Base-by-base conservation (phyloP, 805 yeast genomes). In the Spencermartinsiella europaea region DNA sequence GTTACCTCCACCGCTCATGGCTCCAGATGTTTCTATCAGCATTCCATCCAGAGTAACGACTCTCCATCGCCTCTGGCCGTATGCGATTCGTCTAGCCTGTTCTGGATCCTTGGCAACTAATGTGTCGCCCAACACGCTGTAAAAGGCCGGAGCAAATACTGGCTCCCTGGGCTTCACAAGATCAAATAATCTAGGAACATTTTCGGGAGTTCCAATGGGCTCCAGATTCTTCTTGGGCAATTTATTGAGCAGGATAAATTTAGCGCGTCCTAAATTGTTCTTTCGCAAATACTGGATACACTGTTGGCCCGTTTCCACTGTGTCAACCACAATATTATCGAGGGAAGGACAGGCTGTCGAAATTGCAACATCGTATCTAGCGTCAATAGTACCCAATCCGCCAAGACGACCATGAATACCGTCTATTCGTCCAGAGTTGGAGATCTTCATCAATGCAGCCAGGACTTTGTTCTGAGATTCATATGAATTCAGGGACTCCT, bases 1-100 rank as follows among this genome's bases (percentile, higher is more conserved):
- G 3, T 54, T 70, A 44, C 98, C 99, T 67, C 99, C 99, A 57
- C 99, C 99, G 40, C 95, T 80, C 82, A 95, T 81, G 1, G 97
- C 86, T 65, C 99, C 99, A 1, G 95, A 85, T 14, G 83, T 80
- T 58, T 90, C 97, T 47, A 93, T 91, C 19, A 93, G 70, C 56
- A 88, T 84, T 20, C 99, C 99, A 63, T 86, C 95, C 5, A 89
- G 63, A 0, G 98, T 89, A 0, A 95, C 98, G 20, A 91, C 98
- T 56, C 95, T 76, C 74, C 79, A 85, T 57, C 98, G 72, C 55
- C 72, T 79, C 15, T 73, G 70, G 1, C 95, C 93, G 68, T 83
- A 91, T 0, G 99, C 98, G 25, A 91, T 93, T 35, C 74, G 68
- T 52, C 87, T 84, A 1, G 99, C 99, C 58, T 85, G 88, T 27